phyloP scores from a whole-genome alignment of 257 asterid genomes.

The Solanum dulcamara region DNA sequence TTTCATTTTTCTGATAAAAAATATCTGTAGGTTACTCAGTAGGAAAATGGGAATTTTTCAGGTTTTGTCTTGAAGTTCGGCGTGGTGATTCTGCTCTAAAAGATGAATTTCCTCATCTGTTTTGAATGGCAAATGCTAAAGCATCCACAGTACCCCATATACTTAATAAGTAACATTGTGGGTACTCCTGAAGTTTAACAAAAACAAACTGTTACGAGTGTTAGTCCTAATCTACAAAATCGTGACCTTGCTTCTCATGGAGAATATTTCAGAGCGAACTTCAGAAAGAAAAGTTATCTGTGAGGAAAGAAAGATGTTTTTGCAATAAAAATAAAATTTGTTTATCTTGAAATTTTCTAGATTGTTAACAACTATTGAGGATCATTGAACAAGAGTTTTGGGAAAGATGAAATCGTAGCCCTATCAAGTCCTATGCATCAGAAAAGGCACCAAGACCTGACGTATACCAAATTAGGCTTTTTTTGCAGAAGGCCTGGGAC shows the following conservation, averaged over 20 bases:
- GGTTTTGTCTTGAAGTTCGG: not conserved
- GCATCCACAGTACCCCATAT: not conserved
- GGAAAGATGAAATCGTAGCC: too few relatives aligned
- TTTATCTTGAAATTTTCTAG: not conserved
- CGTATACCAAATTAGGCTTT: too few relatives aligned
- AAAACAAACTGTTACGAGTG: not conserved
- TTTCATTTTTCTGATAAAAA: not conserved
- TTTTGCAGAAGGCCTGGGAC: too few relatives aligned
- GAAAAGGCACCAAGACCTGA: too few relatives aligned
- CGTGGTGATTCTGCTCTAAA: not conserved
- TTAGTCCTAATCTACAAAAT: not conserved
- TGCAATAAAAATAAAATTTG: not conserved
- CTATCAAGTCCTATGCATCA: too few relatives aligned
- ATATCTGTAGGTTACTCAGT: not conserved
- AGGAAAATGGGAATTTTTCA: not conserved
- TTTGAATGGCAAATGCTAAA: not conserved
- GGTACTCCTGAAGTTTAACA: not conserved
- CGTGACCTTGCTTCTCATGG: not conserved
- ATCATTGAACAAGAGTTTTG: too few relatives aligned
- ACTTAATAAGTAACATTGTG: not conserved
- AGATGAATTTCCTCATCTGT: not conserved
- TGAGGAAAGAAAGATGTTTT: not conserved
- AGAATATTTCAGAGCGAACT: not conserved
- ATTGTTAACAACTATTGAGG: not conserved
- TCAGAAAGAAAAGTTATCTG: not conserved